Evolutionary conservation across 139 green algal genomes (phyloP).

Genomic region (Chlorella vulgaris): DNA sequence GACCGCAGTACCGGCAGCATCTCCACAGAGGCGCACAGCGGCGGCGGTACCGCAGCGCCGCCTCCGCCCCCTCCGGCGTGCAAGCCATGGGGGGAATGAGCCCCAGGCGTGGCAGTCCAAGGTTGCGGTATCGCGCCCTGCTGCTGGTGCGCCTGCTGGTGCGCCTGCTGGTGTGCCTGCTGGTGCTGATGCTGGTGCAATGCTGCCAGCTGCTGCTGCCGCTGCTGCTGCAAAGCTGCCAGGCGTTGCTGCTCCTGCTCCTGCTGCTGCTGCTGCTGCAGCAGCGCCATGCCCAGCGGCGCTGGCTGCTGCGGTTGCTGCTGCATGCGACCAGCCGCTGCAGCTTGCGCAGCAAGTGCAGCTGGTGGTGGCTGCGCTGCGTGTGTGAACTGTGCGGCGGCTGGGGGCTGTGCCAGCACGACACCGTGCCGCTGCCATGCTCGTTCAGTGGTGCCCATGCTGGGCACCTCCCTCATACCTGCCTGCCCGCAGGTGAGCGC

Average conservation of each 20-base stretch:
- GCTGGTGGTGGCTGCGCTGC: background rate
- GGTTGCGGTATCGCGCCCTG: background rate
- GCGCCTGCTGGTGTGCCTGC: background rate
- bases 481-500: background rate
- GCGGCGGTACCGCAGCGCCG: background rate
- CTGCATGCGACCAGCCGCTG: background rate
- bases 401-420: background rate
- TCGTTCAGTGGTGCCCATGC: constrained; percentile 10
- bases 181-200: background rate
- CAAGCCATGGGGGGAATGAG: background rate
- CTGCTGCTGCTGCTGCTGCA: background rate
- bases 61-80: background rate
- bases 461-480: background rate
- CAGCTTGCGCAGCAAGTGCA: background rate
- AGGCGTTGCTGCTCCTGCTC: background rate
- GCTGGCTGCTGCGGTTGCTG: background rate
- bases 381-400: background rate
- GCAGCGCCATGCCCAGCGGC: constrained; percentile 11
- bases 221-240: background rate
- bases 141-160: background rate
- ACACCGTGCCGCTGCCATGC: constrained; percentile 4
- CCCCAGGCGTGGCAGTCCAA: background rate
- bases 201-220: background rate
- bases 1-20: constrained; percentile 28
- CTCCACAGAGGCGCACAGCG: background rate